Evolutionary conservation across 108 stramenopile species (phyloP), one percentile per base, ranked within the genome.

Genomic region (Nitzschia inconspicua): DNA sequence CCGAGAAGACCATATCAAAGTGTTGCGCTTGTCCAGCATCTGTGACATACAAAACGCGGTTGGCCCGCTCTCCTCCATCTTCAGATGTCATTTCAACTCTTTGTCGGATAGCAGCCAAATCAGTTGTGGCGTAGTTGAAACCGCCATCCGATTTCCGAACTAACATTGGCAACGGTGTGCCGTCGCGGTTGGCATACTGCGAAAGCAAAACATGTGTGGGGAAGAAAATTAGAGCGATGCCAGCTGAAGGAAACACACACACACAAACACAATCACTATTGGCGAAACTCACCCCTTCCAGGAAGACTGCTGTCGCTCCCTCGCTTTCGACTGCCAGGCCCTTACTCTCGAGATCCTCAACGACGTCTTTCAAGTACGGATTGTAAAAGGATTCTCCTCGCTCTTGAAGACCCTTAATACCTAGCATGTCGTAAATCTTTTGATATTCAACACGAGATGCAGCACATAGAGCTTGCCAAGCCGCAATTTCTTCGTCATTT

Each of bases 351-450:
- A 98, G 67, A 47, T 93, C 90, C 9, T 93, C 79, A 25, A 99
- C 82, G 7, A 92, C 83, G 9, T 63, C 78, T 23, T 68, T 66
- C 11, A 99, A 81, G 61, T 76, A 90, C 3, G 89, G 86, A 79
- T 99, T 99, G 83, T 99, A 99, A 72, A 95, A 98, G 2, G 94
- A 95, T 73, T 99, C 98, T 26, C 98, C 98, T 35, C 83, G 63
- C 54, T 91, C 93, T 41, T 73, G 44, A 41, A 97, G 68, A 11
- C 84, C 84, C 35, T 52, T 23, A 41, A 94, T 89, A 39, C 83
- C 71, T n/a, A 94, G 70, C 7, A 61, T 54, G 41, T 87, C 87
- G 63, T 94, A 94, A 28, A 90, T 94, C 72, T 88, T 89, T 74
- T 88, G 85, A 63, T 91, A 95, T 48, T 95, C 94, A 0, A 75